Base-by-base conservation (phyloP, 2,329 filamentous ascomycete genomes). In the Colletotrichum sp. region DNA sequence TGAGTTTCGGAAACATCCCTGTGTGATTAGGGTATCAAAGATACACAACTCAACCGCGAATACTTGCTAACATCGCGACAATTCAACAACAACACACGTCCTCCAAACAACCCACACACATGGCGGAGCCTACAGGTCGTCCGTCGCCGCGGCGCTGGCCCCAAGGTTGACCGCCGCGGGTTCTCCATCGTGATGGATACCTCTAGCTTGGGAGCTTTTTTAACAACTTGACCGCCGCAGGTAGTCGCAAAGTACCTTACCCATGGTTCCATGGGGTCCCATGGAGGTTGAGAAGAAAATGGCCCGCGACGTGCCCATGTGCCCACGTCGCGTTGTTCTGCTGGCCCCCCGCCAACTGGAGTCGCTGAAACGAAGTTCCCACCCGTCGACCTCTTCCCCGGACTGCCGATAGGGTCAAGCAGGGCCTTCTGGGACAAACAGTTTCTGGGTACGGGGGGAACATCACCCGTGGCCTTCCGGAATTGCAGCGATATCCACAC, bases 341-440 rank as follows among this genome's bases (percentile, higher is more conserved):
- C 32, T 21, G n/a, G 32, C 24, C 38, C 64, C 64, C 18, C 28
- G 63, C 36, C 63, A 38, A 30, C 38, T 38, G 32, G 61, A 52
- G 72, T 63, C 69, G 67, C 72, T 74, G 72, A 74, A 74, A 74
- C 72, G 48, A 71, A 58, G 24, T 48, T 30, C 52, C 72, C 72
- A 71, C 72, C 60, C 67, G 67, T 66, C 36, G 71, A 63, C 36
- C 34, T 36, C 43, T 74, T 74, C 72, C 72, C 72, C 72, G 60
- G 72, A 74, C 72, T 74, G 72, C 72, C 72, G 72, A 71, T 66
- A 74, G 72, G 72, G 67, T 74, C 71, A 67, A 24, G n/a, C 43
- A 52, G 43, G 43, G 43, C 43, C 43, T 52, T 52, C n/a, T 64
- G 34, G 61, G 26, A 30, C 28, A 34, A 63, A 66, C 34, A 57